These are phyloP conservation scores for Cordyceps cateniannulata DNA, from an alignment of 2,329 filamentous ascomycete species.

Conservation along the genomic window DNA sequence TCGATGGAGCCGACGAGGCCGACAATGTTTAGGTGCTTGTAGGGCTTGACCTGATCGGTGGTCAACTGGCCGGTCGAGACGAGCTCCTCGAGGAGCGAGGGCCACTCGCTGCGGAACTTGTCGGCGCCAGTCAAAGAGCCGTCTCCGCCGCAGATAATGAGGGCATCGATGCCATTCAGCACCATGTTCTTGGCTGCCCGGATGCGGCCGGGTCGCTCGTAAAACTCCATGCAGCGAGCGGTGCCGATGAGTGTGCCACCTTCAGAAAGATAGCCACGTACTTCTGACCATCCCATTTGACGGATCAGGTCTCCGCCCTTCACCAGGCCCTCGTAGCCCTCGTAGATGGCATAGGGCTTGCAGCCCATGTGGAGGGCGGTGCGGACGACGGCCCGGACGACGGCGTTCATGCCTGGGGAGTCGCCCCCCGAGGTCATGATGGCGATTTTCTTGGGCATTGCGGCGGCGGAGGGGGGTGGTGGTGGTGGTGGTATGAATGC, in stretches of 20 bases:
- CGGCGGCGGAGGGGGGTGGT: not conserved
- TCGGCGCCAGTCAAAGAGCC: constrained; percentile 94
- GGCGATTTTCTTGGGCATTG: constrained; percentile 59
- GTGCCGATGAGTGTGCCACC: constrained; percentile 96
- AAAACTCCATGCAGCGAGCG: constrained; percentile 87
- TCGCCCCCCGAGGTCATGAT: constrained; percentile 94
- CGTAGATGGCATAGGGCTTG: constrained; percentile 76
- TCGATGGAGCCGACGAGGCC: constrained; percentile 96
- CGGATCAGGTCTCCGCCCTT: constrained; percentile 82
- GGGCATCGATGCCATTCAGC: constrained; percentile 82
- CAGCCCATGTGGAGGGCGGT: constrained; percentile 82
- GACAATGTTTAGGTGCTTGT: constrained; percentile 88
- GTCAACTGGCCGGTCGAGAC: constrained; percentile 67
- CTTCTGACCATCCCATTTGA: constrained; percentile 86
- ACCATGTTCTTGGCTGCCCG: constrained; percentile 92
- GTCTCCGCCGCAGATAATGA: constrained; percentile 96
- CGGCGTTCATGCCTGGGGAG: constrained; percentile 90
- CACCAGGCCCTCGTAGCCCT: constrained; percentile 94
- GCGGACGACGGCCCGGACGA: constrained; percentile 82
- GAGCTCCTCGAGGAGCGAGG: constrained; percentile 77
- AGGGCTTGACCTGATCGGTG: constrained; percentile 64
- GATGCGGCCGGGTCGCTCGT: constrained; percentile 76
- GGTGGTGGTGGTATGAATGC: too few species aligned
- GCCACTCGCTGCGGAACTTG: constrained; percentile 89
- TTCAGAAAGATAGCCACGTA: constrained; percentile 88